These are phyloP conservation scores for Pezicula rhizophila DNA, from an alignment of 2,329 filamentous ascomycete genomes.

Conservation along the genomic window DNA sequence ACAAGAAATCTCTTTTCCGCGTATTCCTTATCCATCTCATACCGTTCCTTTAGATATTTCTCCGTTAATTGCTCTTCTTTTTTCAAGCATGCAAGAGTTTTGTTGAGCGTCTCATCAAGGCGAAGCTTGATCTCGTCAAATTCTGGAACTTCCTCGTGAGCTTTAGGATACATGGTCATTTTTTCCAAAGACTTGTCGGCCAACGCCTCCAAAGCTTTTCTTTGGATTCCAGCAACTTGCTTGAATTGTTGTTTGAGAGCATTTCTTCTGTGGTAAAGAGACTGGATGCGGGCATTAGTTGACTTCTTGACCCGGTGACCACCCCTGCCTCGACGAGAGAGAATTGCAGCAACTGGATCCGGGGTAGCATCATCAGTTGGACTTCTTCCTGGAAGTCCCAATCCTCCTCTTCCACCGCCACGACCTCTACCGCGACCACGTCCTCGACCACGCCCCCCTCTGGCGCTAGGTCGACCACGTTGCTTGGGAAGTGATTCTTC, in stretches of 20 bases:
- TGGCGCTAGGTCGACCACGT: constrained; percentile 1
- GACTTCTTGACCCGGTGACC: constrained; percentile 22
- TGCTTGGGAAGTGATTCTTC: constrained; percentile 2
- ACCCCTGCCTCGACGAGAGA: constrained; percentile 10
- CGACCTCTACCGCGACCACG: constrained; percentile 15
- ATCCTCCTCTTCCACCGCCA: constrained; percentile 1
- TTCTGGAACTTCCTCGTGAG: constrained; percentile 23
- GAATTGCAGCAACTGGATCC: not conserved
- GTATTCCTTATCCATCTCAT: constrained; percentile 12
- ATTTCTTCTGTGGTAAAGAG: constrained; percentile 21
- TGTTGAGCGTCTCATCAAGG: constrained; percentile 14
- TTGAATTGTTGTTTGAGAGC: constrained; percentile 23
- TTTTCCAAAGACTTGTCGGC: constrained; percentile 22
- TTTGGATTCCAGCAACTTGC: constrained; percentile 17
- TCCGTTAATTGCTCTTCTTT: constrained; percentile 5
- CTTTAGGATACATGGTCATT: constrained; percentile 16
- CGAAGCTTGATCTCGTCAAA: constrained; percentile 15
- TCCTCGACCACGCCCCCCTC: constrained; percentile 18
- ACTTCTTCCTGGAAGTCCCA: not conserved
- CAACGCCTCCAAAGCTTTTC: constrained; percentile 17
- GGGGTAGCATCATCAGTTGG: not conserved
- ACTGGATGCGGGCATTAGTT: constrained; percentile 21
- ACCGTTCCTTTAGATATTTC: constrained; percentile 7
- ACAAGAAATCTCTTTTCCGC: constrained; percentile 14
- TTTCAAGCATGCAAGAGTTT: constrained; percentile 10